These are phyloP conservation scores for Pachysolen tannophilus DNA, from an alignment of 805 yeast species.

Conservation along the genomic window DNA sequence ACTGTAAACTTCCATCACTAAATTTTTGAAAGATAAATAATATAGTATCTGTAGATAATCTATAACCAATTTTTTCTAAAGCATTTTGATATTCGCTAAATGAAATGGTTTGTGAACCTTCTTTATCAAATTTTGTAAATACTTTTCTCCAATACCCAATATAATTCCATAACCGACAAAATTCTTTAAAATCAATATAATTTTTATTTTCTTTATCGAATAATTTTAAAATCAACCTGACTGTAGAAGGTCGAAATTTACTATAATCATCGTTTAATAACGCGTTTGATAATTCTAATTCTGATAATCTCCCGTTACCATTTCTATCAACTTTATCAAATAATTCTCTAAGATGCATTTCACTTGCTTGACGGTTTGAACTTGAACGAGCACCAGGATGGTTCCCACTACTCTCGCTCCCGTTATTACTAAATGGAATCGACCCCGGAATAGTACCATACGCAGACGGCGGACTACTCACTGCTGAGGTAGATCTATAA, in stretches of 20 bases:
- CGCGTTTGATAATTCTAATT: constrained; percentile 2
- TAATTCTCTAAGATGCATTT: too few species aligned
- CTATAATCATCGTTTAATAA: constrained; percentile 4
- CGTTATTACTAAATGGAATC: too few species aligned
- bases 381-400: too few species aligned
- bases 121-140: constrained; percentile 6
- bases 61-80: constrained; percentile 11
- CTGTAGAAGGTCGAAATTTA: neutral
- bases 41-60: constrained; percentile 12
- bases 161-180: constrained; percentile 7
- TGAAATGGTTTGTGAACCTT: constrained; percentile 2
- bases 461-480: too few species aligned
- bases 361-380: too few species aligned
- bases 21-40: constrained; percentile 7
- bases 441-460: too few species aligned
- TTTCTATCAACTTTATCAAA: constrained; percentile 5
- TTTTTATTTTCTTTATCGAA: constrained; percentile 5
- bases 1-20: constrained; percentile 6
- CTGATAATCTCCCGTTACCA: constrained; percentile 1
- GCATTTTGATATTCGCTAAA: constrained; percentile 12
- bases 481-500: too few species aligned
- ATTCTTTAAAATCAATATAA: constrained; percentile 4
- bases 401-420: too few species aligned
- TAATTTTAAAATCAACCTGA: constrained; percentile 4
- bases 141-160: constrained; percentile 7